Evolutionary conservation across 345 rosid genomes (phyloP), one percentile per base, ranked within the genome.

Genomic region (Turritis glabra): DNA sequence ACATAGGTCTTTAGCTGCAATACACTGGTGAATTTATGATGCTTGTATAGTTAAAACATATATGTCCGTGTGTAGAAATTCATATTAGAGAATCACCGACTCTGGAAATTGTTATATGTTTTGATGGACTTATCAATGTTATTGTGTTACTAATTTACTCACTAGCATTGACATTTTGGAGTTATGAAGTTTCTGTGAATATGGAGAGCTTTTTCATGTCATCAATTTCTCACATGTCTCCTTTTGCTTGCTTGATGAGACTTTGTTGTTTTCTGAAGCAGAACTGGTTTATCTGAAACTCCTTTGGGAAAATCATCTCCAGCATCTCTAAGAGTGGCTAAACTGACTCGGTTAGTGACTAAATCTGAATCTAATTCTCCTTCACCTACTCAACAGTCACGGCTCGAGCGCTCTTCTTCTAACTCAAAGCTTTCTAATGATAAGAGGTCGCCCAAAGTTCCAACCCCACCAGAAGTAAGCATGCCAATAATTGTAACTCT

Each of bases 381-480:
- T 70, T 82, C 91, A 61, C 86, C 92, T 1, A 64, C 80, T 61
- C 94, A 71, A 38, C 88, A 76, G 75, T 81, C 78, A n/a, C 73
- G 79, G 15, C 73, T 82, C n/a, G 89, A 92, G 22, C 87, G 85
- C 23, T 89, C 98, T 43, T 67, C 88, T 17, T 69, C 83, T 62
- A 74, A 75, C 80, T 80, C 92, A 1, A 94, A 86, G 85, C 79
- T 88, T 26, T 18, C 85, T 18, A 18, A 80, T 71, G 94, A 85
- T 26, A 90, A 92, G 60, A 76, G 91, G 64, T 83, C 90, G 0
- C 85, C 89, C 0, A 88, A 85, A 82, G 78, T 83, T 69, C 58
- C 85, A 70, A 75, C 94, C 5, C 82, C 90, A n/a, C 83, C 91
- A 47, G 94, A 89, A 53, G 99, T 92, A 83, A 88, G 86, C 76